Evolutionary conservation across 805 yeast genomes (phyloP).

Genomic region (Jamesozyma gamospora): DNA sequence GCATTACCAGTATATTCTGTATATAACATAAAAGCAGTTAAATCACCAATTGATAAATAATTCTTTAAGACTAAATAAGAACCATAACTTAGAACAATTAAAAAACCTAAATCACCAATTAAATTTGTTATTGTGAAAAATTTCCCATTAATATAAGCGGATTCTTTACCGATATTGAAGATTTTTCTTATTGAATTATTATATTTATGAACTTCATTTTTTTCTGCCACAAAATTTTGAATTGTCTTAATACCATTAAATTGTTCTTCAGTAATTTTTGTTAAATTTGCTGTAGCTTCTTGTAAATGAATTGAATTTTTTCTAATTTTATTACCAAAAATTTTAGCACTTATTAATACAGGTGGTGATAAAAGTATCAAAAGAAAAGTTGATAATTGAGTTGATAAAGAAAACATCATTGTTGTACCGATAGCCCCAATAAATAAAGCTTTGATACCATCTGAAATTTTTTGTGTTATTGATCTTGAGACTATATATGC

Average conservation of each 20-base stretch:
- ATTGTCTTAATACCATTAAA: conserved; percentile 79
- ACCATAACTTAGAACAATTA: conserved; percentile 71
- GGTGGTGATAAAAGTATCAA: conserved; percentile 76
- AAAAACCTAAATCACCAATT: conserved; percentile 73
- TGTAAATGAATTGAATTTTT: conserved; percentile 68
- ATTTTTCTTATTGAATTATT: conserved; percentile 59
- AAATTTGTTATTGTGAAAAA: conserved; percentile 72
- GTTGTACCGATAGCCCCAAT: conserved; percentile 78
- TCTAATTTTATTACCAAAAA: conserved; percentile 77
- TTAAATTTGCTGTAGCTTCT: conserved; percentile 74
- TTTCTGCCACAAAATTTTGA: conserved; percentile 86
- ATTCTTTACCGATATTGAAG: conserved; percentile 60
- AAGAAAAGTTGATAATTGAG: conserved; percentile 72
- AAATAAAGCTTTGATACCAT: conserved; percentile 75
- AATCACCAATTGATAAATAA: conserved; percentile 73
- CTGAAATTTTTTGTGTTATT: conserved; percentile 82
- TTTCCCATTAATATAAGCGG: conserved; percentile 70
- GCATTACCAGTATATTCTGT: conserved; percentile 91
- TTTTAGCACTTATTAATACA: conserved; percentile 60
- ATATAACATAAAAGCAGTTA: conserved; percentile 89
- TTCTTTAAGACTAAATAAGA: conserved; percentile 72
- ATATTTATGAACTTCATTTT: conserved; percentile 65
- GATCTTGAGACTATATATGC: conserved; percentile 83
- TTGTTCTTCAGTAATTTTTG: conserved; percentile 89
- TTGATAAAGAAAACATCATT: conserved; percentile 83